Percentiles rank a stretch among this genome's conserved stretches.
Evolutionary conservation across 345 rosid genomes (phyloP).

Genomic region (Trapa bicornis): DNA sequence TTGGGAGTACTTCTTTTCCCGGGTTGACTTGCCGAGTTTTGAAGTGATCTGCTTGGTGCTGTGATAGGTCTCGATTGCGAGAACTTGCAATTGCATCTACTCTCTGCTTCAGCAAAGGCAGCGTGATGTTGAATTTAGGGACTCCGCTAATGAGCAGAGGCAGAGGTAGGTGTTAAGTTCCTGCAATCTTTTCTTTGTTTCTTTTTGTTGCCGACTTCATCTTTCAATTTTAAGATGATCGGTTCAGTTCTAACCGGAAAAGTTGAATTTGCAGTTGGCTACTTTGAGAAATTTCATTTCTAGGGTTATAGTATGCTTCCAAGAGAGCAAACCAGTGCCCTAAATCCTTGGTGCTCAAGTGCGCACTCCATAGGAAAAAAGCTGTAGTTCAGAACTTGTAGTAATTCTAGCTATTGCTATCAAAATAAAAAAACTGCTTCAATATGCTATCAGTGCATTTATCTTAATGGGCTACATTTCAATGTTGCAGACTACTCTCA

Average conservation of each 20-base stretch:
- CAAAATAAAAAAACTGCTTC: not conserved
- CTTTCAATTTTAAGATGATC: not conserved
- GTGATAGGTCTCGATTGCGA: conserved; percentile 68
- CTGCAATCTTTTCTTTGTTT: not conserved
- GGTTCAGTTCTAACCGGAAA: not conserved
- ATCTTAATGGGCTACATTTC: not conserved
- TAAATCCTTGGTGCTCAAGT: no score
- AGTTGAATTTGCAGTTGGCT: not conserved
- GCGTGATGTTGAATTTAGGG: conserved; percentile 78
- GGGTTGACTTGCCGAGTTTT: not conserved
- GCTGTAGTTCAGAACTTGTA: not conserved
- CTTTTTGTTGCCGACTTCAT: not conserved
- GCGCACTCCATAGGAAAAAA: not conserved
- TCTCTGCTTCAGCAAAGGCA: conserved; percentile 90
- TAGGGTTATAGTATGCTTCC: not conserved
- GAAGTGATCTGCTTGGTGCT: not conserved
- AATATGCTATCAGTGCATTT: no score
- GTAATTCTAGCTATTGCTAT: not conserved
- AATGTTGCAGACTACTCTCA: conserved; percentile 37
- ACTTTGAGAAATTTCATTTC: not conserved
- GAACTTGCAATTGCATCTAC: conserved; percentile 90
- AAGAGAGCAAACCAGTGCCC: no score
- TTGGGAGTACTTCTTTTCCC: no score
- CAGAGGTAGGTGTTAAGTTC: conserved; percentile 42
- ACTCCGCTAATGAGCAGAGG: conserved; percentile 82